Percentiles rank a stretch among this genome's conserved stretches.
Conservation (phyloP, 208 protist genomes). For the Trypanosoma scelopori region DNA sequence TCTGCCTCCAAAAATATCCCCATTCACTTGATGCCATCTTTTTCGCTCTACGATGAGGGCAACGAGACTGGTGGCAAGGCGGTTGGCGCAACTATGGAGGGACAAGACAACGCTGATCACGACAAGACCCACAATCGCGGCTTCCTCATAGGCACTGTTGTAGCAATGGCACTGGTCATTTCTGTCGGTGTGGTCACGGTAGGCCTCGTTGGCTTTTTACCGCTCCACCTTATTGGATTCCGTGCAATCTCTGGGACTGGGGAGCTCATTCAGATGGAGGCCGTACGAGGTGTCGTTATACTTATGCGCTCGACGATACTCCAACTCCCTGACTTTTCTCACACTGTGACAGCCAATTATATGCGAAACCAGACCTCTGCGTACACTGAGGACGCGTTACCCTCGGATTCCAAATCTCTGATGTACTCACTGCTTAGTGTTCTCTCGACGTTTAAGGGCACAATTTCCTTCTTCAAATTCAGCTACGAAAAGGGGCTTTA, state of each 20-base stretch:
- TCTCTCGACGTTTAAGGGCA: constrained; percentile 18
- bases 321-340: constrained; percentile 66
- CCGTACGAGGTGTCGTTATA: constrained; percentile 45
- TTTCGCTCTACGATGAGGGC: constrained; percentile 6
- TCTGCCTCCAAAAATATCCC: not conserved
- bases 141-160: constrained; percentile 17
- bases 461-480: constrained; percentile 29
- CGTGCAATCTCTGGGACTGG: constrained; percentile 24
- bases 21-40: constrained; percentile 18
- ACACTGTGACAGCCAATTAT: constrained; percentile 65
- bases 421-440: constrained; percentile 27
- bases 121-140: not conserved
- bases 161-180: constrained; percentile 28
- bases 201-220: constrained; percentile 30
- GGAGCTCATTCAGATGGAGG: constrained; percentile 30
- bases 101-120: not conserved
- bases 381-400: constrained; percentile 19
- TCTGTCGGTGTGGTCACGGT: constrained; percentile 40
- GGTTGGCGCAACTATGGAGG: not conserved
- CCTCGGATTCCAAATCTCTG: constrained; percentile 1
- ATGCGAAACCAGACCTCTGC: constrained; percentile 32
- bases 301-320: constrained; percentile 57
- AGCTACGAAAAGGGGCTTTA: constrained; percentile 8
- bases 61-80: not conserved
- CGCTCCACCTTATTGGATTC: constrained; percentile 33